Percentiles rank a stretch among this genome's conserved stretches.
phyloP scores from a whole-genome alignment of 805 yeast genomes.

The Ogataea saltuana region DNA sequence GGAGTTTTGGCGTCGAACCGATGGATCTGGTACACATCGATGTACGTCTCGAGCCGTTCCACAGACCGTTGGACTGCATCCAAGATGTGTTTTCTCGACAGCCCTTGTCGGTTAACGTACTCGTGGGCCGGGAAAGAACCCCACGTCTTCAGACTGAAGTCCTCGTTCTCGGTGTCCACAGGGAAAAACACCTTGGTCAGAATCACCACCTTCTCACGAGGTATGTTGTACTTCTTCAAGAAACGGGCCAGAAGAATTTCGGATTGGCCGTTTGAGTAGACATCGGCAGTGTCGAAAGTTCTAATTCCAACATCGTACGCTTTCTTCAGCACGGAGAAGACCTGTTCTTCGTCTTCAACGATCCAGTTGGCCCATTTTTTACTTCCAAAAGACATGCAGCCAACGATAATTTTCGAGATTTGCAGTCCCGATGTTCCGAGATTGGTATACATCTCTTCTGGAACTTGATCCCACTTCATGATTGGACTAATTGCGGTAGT shows the following conservation, averaged over 20 bases:
- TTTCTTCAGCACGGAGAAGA: constrained; percentile 45
- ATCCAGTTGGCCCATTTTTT: constrained; percentile 47
- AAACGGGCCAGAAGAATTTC: constrained; percentile 56
- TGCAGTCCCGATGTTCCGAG: constrained; percentile 40
- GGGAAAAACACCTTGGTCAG: constrained; percentile 45
- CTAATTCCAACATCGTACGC: constrained; percentile 49
- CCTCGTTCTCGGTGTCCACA: constrained; percentile 28
- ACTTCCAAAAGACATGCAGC: constrained; percentile 54
- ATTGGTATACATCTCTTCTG: constrained; percentile 7
- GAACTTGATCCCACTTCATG: constrained; percentile 15
- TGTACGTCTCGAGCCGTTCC: constrained; percentile 51
- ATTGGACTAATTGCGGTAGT: no score
- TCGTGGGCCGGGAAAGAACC: constrained; percentile 29
- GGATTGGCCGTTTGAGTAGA: constrained; percentile 48
- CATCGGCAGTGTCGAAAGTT: constrained; percentile 54
- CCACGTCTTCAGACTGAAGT: constrained; percentile 3
- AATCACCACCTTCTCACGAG: constrained; percentile 57
- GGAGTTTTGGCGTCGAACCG: constrained; percentile 51
- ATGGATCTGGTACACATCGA: constrained; percentile 59
- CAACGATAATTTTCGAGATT: constrained; percentile 50
- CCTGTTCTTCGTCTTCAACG: constrained; percentile 47
- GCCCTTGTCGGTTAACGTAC: constrained; percentile 39
- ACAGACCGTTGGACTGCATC: constrained; percentile 45
- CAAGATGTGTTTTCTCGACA: constrained; percentile 47
- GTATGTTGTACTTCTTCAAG: constrained; percentile 49